Percentiles rank a stretch among this genome's conserved stretches.
These are phyloP conservation scores for Carex sylvatica DNA, from an alignment of 202 grass and related monocot genomes.

Conservation along the genomic window DNA sequence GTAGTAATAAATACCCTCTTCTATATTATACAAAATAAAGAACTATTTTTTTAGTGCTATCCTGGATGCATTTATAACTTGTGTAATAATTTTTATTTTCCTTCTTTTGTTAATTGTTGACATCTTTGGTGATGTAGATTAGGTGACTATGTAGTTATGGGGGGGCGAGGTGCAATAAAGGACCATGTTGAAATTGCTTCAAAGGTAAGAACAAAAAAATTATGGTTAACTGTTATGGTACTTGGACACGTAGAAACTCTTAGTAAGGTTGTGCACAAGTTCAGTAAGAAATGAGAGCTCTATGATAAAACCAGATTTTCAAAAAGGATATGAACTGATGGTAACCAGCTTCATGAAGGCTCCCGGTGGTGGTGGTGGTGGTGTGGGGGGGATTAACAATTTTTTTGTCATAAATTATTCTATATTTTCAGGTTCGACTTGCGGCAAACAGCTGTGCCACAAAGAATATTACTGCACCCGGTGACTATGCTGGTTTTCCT, in stretches of 20 bases:
- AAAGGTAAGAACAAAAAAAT: slow-evolving; percentile 47
- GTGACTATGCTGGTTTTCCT: slow-evolving; percentile 94
- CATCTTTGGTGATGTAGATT: slow-evolving; percentile 35
- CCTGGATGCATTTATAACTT: not conserved
- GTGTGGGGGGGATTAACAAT: not conserved
- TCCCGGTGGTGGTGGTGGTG: not conserved
- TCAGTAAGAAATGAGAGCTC: not conserved
- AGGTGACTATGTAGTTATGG: slow-evolving; percentile 80
- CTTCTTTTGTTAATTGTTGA: not conserved
- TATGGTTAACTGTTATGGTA: not conserved
- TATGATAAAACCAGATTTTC: not conserved
- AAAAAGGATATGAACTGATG: not conserved
- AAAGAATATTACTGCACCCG: slow-evolving; percentile 59
- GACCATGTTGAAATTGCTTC: slow-evolving; percentile 84
- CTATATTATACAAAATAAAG: not conserved
- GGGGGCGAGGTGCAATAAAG: slow-evolving; percentile 69
- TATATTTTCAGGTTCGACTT: slow-evolving; percentile 58
- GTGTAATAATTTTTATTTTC: not conserved
- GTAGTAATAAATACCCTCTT: not conserved
- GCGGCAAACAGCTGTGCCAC: slow-evolving; percentile 74
- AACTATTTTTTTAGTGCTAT: not conserved
- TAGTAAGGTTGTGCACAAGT: not conserved
- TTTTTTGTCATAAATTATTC: not conserved
- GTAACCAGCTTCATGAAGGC: not conserved
- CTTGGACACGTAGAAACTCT: not conserved